A percentile compares a stretch with the other conserved stretches of the same genome.
These are phyloP conservation scores for Elongisporangium anandrum DNA, from an alignment of 352 stramenopile species.

Conservation along the genomic window DNA sequence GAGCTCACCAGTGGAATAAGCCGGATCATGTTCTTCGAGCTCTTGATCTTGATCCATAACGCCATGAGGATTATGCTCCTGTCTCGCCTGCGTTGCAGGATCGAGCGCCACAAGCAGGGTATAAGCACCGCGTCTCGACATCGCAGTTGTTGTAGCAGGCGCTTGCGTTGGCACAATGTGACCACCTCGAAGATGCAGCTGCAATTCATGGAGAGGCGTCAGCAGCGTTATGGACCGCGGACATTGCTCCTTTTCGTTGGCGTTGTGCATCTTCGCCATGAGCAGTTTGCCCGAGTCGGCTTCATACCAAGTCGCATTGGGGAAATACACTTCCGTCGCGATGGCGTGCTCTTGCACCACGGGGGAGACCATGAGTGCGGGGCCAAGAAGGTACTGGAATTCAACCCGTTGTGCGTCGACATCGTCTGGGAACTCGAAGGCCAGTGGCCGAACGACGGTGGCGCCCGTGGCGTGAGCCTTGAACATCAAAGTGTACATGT, in stretches of 20 bases:
- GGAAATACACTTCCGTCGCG: constrained; percentile 56
- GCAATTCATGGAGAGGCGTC: constrained; percentile 47
- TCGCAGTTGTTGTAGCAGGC: constrained; percentile 43
- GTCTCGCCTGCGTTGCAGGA: neutral
- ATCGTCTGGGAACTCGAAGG: constrained; percentile 65
- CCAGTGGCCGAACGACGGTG: constrained; percentile 47
- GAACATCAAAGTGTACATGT: constrained; percentile 84
- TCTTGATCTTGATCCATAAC: neutral
- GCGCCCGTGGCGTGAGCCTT: constrained; percentile 36
- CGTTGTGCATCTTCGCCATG: constrained; percentile 4
- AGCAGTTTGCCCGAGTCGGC: constrained; percentile 37
- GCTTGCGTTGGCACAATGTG: constrained; percentile 60
- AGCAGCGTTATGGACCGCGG: constrained; percentile 32
- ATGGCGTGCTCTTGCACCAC: constrained; percentile 66
- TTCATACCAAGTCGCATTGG: constrained; percentile 68
- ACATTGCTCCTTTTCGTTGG: neutral
- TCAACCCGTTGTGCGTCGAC: constrained; percentile 33
- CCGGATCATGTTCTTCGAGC: constrained; percentile 2
- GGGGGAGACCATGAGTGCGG: constrained; percentile 73
- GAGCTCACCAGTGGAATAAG: constrained; percentile 42
- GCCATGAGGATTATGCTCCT: neutral
- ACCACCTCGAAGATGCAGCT: constrained; percentile 63
- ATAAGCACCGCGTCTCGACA: constrained; percentile 52
- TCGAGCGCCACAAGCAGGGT: constrained; percentile 51
- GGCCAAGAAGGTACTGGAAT: constrained; percentile 67